phyloP scores from a whole-genome alignment of 305 asterid genomes.

The Fraxinus velutina region DNA sequence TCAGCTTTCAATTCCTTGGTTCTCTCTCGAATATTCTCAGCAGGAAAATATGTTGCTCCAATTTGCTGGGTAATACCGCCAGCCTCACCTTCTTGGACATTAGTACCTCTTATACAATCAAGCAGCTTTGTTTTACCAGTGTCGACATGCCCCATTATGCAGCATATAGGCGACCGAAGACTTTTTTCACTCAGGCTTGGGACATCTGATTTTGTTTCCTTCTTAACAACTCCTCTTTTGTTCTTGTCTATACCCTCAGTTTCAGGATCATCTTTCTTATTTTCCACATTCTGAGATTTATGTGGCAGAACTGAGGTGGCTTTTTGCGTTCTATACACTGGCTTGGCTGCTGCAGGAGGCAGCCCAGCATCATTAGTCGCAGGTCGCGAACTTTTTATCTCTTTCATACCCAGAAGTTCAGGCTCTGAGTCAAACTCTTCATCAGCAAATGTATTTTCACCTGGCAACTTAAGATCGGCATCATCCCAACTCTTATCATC shows the following conservation, averaged over 20 bases:
- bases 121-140: conserved; percentile 96
- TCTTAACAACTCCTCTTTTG: conserved; percentile 26
- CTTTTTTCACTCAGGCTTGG: conserved; percentile 42
- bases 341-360: conserved; percentile 37
- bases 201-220: conserved; percentile 38
- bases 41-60: conserved; percentile 98
- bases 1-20: conserved; percentile 95
- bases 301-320: conserved; percentile 24
- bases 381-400: conserved; percentile 40
- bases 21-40: conserved; percentile 93
- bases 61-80: conserved; percentile 99
- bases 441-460: conserved; percentile 77
- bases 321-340: conserved; percentile 27
- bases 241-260: conserved; percentile 34
- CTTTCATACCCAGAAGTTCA: conserved; percentile 52
- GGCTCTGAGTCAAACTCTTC: conserved; percentile 84
- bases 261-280: conserved; percentile 26
- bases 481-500: conserved; percentile 99
- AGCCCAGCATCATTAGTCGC: conserved; percentile 36
- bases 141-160: conserved; percentile 99
- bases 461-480: conserved; percentile 82
- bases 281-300: conserved; percentile 34
- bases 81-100: conserved; percentile 99
- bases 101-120: conserved; percentile 94
- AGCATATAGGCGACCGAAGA: conserved; percentile 95